These are phyloP conservation scores for Hemisphaericaspora xylanilytica DNA, from an alignment of 1,139 yeast genomes.

Conservation along the genomic window DNA sequence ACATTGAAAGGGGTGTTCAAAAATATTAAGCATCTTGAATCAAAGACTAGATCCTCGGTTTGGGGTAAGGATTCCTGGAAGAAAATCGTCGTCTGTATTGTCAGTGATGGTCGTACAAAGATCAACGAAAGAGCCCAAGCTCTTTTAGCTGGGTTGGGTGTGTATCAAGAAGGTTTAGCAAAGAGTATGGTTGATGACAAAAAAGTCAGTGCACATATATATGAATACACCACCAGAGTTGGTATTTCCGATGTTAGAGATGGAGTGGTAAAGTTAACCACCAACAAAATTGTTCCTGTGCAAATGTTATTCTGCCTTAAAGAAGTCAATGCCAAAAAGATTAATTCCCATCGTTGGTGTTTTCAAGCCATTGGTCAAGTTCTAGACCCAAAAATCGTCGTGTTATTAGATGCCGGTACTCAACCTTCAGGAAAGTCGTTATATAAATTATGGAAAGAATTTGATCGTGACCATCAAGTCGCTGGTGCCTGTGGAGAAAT, in stretches of 20 bases:
- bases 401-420: conserved; percentile 48
- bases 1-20: conserved; percentile 49
- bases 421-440: conserved; percentile 47
- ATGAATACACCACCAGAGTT: conserved; percentile 49
- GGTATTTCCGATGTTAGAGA: conserved; percentile 44
- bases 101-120: conserved; percentile 48
- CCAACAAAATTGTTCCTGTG: conserved; percentile 49
- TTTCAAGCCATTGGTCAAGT: conserved; percentile 49
- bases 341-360: conserved; percentile 52
- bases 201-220: conserved; percentile 46
- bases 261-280: conserved; percentile 47
- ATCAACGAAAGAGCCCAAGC: conserved; percentile 51
- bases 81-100: conserved; percentile 47
- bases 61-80: conserved; percentile 55
- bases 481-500: conserved; percentile 55
- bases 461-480: conserved; percentile 46
- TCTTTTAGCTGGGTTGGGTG: conserved; percentile 47
- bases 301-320: conserved; percentile 48
- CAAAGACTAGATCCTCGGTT: conserved; percentile 38
- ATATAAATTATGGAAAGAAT: conserved; percentile 50
- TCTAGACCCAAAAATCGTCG: conserved; percentile 42
- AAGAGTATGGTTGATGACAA: conserved; percentile 47
- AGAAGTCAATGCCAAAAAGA: conserved; percentile 47
- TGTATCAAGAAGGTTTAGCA: conserved; percentile 50
- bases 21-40: conserved; percentile 47